Evolutionary conservation across 768 basidiomycete species (phyloP), one percentile per base, ranked within the genome.

Genomic region (Tulasnella sp.): DNA sequence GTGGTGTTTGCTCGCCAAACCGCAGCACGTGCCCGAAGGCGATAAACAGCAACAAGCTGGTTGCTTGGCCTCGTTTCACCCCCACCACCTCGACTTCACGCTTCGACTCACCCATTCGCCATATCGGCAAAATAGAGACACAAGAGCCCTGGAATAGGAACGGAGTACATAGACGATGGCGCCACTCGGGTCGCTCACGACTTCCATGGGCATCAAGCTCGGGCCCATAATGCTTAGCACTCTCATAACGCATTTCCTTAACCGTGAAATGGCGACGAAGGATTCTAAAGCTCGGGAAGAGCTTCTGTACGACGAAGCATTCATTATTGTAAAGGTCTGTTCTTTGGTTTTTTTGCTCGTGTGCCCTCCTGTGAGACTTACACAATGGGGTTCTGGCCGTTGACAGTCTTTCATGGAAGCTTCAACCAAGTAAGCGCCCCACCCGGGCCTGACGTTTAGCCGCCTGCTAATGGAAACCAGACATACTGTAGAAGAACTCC

Each of bases 401-500:
- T 31, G n/a, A 31, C 19, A 76, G 81, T 44, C 85, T 1, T 87
- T 87, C 78, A 79, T 87, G 76, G 86, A 87, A 68, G 85, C 85
- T 24, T 83, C 86, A 10, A 85, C 86, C 18, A 81, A 75, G 81
- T 81, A 56, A 74, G 58, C 44, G 24, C 42, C 56, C 24, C 42
- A 38, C 36, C 71, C 76, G 42, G n/a, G 62, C 71, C 75, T 76
- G 76, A 34, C 79, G 42, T 8, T 78, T 42, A 84, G 83, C 10
- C 83, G 85, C 21, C 10, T 31, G 24, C 27, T 27, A 24, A 3
- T 85, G 85, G 2, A 82, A 86, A 0, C 14, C 74, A 82, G 81
- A 39, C 83, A 86, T 78, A 85, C 86, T 4, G 84, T 85, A 7
- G 84, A 86, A 52, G 84, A 84, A 31, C 83, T 85, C 1, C 85